Conservation (phyloP, 352 stramenopile species). For the Pythium insidiosum region DNA sequence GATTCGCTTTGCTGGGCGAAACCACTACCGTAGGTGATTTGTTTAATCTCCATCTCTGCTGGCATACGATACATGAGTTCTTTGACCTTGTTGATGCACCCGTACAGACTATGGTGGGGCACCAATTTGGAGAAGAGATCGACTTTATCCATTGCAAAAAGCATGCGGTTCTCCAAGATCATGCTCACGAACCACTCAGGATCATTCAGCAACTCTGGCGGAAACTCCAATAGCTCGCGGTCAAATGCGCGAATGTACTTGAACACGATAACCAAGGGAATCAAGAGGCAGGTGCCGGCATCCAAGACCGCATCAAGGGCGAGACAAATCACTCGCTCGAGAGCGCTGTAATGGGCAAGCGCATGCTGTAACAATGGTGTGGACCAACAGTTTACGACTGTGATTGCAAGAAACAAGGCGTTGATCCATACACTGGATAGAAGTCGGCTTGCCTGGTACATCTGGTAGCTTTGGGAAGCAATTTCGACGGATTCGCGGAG, state of each 20-base stretch:
- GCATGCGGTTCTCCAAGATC: conserved; percentile 16
- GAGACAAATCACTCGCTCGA: conserved; percentile 14
- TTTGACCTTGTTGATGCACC: conserved; percentile 13
- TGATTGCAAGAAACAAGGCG: conserved; percentile 11
- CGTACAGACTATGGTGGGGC: conserved; percentile 16
- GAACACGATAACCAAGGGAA: conserved; percentile 12
- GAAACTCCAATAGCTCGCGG: conserved; percentile 6
- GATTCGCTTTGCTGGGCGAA: too few species aligned
- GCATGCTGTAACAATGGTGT: conserved; percentile 16
- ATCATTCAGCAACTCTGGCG: conserved; percentile 9
- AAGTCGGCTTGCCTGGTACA: conserved; percentile 14
- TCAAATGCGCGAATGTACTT: conserved; percentile 16
- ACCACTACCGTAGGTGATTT: too few species aligned
- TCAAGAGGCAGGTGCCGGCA: conserved; percentile 8
- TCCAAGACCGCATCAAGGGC: conserved; percentile 10
- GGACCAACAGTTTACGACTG: conserved; percentile 15
- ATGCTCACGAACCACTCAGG: conserved; percentile 14
- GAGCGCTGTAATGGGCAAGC: conserved; percentile 8
- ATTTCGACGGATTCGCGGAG: conserved; percentile 12
- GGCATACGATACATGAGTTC: conserved; percentile 8
- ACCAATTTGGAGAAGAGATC: conserved; percentile 14
- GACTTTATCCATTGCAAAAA: conserved; percentile 15
- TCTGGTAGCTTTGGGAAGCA: conserved; percentile 15
- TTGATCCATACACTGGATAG: conserved; percentile 17
- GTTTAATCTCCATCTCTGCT: conserved; percentile 6